Percentiles rank a stretch among this genome's conserved stretches.
These are phyloP conservation scores for Aspergillus sclerotiicarbonarius DNA, from an alignment of 495 filamentous ascomycete genomes.

Conservation along the genomic window DNA sequence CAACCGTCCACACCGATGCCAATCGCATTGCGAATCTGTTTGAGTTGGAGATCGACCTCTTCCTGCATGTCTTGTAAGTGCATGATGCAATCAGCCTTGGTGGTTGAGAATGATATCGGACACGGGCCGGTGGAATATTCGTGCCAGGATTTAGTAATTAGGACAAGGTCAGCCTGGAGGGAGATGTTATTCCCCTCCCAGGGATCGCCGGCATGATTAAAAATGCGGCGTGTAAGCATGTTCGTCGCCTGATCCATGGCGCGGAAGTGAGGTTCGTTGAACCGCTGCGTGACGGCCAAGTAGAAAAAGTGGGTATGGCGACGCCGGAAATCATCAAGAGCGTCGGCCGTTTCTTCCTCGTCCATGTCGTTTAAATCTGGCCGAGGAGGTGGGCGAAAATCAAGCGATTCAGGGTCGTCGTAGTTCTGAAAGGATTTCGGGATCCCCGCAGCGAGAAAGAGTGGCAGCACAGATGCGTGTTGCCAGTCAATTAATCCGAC, in stretches of 20 bases:
- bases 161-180: constrained; percentile 20
- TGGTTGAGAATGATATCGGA: constrained; percentile 17
- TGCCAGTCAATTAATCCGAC: constrained; percentile 14
- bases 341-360: constrained; percentile 9
- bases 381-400: constrained; percentile 1
- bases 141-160: constrained; percentile 14
- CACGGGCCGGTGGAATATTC: constrained; percentile 12
- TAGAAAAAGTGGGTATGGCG: constrained; percentile 13
- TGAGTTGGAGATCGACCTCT: constrained; percentile 18
- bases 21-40: constrained; percentile 10
- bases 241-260: constrained; percentile 6
- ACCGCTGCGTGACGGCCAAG: constrained; percentile 8
- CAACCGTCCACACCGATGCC: constrained; percentile 23
- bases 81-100: constrained; percentile 17
- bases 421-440: constrained; percentile 11
- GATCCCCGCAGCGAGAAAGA: constrained; percentile 7
- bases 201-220: constrained; percentile 16
- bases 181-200: constrained; percentile 26
- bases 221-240: constrained; percentile 9
- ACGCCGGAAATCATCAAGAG: constrained; percentile 10
- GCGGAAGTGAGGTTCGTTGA: constrained; percentile 11
- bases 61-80: constrained; percentile 16
- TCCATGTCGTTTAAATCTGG: constrained; percentile 9
- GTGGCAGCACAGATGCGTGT: constrained; percentile 8
- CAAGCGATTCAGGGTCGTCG: constrained; percentile 7